Evolutionary conservation across 2,329 filamentous ascomycete genomes (phyloP).

Genomic region (Ophiostoma ulmi): DNA sequence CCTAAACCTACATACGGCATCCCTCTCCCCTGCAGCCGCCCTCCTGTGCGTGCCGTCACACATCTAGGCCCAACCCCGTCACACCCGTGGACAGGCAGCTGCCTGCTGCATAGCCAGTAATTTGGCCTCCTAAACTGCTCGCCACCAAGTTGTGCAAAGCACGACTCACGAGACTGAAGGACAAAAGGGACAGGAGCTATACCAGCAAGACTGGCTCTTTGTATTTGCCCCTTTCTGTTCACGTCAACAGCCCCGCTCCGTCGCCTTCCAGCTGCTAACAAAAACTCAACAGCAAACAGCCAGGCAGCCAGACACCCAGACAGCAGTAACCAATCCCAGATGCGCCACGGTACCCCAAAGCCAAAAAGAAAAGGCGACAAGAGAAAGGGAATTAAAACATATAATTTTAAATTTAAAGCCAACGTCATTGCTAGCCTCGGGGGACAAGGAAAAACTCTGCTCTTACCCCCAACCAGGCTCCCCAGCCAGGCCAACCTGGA

Average conservation of each 20-base stretch:
- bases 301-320: not conserved
- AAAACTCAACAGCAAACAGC: not conserved
- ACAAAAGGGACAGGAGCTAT: not conserved
- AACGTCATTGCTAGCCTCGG: constrained; percentile 28
- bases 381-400: constrained; percentile 1
- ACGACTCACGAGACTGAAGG: not conserved
- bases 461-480: constrained; percentile 14
- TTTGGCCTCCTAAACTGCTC: not conserved
- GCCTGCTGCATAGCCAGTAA: not conserved
- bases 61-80: not conserved
- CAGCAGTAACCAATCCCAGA: constrained; percentile 15
- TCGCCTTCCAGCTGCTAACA: constrained; percentile 22
- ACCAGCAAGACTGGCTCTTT: not conserved
- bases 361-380: not conserved
- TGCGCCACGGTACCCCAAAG: not conserved
- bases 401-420: constrained; percentile 10
- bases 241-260: constrained; percentile 25
- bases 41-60: not conserved
- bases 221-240: not conserved
- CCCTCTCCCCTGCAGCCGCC: constrained; percentile 1
- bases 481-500: constrained; percentile 10
- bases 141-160: not conserved
- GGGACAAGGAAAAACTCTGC: constrained; percentile 23
- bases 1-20: not conserved
- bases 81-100: not conserved